phyloP scores from a whole-genome alignment of 2,329 filamentous ascomycete species.

The Diaporthe humulicola region DNA sequence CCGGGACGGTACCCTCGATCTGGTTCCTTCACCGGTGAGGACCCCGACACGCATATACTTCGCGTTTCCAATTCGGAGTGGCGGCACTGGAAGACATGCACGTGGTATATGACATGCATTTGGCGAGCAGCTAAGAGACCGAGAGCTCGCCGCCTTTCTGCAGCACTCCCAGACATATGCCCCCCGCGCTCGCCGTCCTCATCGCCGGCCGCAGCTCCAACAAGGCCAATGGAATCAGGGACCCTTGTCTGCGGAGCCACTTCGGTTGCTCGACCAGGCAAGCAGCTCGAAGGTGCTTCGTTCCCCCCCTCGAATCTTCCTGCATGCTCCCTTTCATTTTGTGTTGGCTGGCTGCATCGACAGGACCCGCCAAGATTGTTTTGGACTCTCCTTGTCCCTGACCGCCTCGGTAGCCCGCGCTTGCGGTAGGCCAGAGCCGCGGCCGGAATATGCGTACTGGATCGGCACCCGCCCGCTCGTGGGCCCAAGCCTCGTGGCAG shows the following conservation, averaged over 20 bases:
- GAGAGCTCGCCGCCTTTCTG: not conserved
- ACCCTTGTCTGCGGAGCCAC: not conserved
- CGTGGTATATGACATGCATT: not conserved
- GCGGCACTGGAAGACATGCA: slow-evolving; percentile 3
- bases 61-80: not conserved
- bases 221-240: not conserved
- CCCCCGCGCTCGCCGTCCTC: not conserved
- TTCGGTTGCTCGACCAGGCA: not conserved
- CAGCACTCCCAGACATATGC: not conserved
- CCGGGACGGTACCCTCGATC: not conserved
- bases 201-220: not conserved
- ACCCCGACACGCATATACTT: not conserved
- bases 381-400: not conserved
- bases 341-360: slow-evolving; percentile 20
- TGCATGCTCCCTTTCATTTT: slow-evolving; percentile 15
- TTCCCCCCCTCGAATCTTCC: not conserved
- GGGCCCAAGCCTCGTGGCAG: slow-evolving; percentile 17
- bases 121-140: not conserved
- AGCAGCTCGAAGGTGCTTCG: not conserved
- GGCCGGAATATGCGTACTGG: not conserved
- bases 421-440: slow-evolving; percentile 13
- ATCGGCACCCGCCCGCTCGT: not conserved
- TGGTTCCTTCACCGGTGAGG: not conserved
- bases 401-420: slow-evolving; percentile 7
- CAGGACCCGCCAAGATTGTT: not conserved